These are phyloP conservation scores for Gymnopilus dilepis DNA, from an alignment of 768 basidiomycete genomes.

Conservation along the genomic window DNA sequence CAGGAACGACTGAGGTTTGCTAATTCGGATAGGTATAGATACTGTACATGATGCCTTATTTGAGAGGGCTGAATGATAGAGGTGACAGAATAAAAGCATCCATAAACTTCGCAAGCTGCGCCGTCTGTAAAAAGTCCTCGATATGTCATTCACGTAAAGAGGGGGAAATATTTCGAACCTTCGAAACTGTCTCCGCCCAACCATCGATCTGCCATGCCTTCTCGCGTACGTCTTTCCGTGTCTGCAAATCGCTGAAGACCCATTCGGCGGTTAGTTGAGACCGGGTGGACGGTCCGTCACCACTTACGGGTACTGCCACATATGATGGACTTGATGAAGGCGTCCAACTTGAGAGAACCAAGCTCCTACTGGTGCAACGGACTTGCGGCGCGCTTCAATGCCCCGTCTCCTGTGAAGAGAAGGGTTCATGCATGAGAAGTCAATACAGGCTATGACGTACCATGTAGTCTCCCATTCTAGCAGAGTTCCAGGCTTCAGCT, in stretches of 20 bases:
- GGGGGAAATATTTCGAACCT: constrained; percentile 53
- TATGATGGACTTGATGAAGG: constrained; percentile 89
- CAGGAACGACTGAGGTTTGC: constrained; percentile 18
- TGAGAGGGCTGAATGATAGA: constrained; percentile 83
- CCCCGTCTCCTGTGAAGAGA: constrained; percentile 76
- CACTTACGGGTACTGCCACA: constrained; percentile 95
- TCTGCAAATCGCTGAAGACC: constrained; percentile 65
- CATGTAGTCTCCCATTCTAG: constrained; percentile 96
- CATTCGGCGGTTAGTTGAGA: constrained; percentile 15
- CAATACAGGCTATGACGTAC: constrained; percentile 43
- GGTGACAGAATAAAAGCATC: constrained; percentile 84
- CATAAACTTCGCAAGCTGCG: constrained; percentile 87
- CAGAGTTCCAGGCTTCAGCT: constrained; percentile 85
- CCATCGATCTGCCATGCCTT: constrained; percentile 94
- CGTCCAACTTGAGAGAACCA: constrained; percentile 91
- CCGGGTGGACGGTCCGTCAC: not conserved
- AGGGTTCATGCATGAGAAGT: constrained; percentile 13
- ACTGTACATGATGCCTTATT: constrained; percentile 46
- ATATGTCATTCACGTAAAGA: constrained; percentile 14
- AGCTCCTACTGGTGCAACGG: constrained; percentile 86
- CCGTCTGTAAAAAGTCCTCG: constrained; percentile 61
- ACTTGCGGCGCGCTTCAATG: constrained; percentile 90
- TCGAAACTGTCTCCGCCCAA: constrained; percentile 94
- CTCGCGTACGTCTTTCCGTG: constrained; percentile 83
- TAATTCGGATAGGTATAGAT: constrained; percentile 24